Evolutionary conservation across 371 early-diverging fungal genomes (phyloP).

Genomic region (Lichtheimia ramosa): DNA sequence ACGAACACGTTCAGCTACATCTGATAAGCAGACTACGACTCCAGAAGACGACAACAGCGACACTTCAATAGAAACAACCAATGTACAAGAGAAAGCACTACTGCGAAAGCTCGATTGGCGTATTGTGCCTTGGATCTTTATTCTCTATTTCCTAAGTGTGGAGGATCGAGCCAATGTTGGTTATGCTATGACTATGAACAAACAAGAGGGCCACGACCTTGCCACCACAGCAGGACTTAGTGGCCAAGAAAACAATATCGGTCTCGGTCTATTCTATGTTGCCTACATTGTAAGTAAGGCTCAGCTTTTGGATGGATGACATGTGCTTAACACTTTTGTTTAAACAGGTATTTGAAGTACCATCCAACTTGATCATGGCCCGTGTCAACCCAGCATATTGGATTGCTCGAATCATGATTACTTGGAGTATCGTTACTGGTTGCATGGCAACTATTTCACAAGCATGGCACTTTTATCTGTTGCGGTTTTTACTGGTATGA

Average conservation of each 20-base stretch:
- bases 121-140: conserved; percentile 52
- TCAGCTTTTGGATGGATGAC: not conserved
- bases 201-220: conserved; percentile 37
- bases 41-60: not conserved
- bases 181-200: conserved; percentile 54
- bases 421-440: conserved; percentile 50
- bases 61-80: not conserved
- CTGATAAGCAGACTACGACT: not conserved
- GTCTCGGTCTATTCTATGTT: conserved; percentile 48
- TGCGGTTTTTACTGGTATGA: conserved; percentile 43
- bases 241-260: conserved; percentile 43
- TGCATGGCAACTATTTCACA: conserved; percentile 48
- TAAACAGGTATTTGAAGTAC: conserved; percentile 42
- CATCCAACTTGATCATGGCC: conserved; percentile 52
- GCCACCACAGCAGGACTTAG: conserved; percentile 35
- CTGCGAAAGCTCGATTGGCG: conserved; percentile 49
- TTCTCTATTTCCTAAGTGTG: conserved; percentile 47
- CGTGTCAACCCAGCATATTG: conserved; percentile 45
- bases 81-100: conserved; percentile 22
- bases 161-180: conserved; percentile 55
- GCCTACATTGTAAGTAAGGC: conserved; percentile 44
- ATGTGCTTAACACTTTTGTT: not conserved
- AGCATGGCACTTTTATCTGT: conserved; percentile 51
- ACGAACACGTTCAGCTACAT: not conserved
- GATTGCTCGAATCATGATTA: conserved; percentile 55